Evolutionary conservation across 345 rosid species (phyloP).

Genomic region (Eucalyptus marginata): DNA sequence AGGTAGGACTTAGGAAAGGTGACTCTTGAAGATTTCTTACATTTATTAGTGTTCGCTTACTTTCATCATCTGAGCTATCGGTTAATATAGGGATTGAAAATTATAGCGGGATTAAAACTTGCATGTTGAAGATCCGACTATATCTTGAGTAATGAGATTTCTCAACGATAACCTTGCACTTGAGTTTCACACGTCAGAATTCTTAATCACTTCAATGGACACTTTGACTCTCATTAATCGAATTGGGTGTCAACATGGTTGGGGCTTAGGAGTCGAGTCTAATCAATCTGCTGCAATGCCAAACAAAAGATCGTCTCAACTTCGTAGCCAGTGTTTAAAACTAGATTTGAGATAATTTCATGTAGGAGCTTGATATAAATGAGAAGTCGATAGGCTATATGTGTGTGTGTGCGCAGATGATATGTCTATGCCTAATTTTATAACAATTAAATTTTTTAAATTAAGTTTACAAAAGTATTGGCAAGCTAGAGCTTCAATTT

Average conservation of each 20-base stretch:
- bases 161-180: background rate
- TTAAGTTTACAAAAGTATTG: too few relatives aligned
- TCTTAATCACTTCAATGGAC: background rate
- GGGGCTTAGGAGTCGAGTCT: background rate
- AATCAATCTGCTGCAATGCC: accelerated
- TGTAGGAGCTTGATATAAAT: background rate
- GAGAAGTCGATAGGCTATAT: background rate
- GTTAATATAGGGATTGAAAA: background rate
- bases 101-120: background rate
- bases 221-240: background rate
- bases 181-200: background rate
- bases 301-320: background rate
- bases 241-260: background rate
- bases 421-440: too few relatives aligned
- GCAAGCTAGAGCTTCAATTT: too few relatives aligned
- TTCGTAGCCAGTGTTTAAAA: background rate
- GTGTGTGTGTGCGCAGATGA: too few relatives aligned
- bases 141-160: background rate
- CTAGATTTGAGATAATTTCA: background rate
- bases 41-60: background rate
- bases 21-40: background rate
- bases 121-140: background rate
- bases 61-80: background rate
- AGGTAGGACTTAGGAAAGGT: background rate
- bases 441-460: too few relatives aligned